Conservation (phyloP, 75 land plant species). For the Selaginella moellendorffii region DNA sequence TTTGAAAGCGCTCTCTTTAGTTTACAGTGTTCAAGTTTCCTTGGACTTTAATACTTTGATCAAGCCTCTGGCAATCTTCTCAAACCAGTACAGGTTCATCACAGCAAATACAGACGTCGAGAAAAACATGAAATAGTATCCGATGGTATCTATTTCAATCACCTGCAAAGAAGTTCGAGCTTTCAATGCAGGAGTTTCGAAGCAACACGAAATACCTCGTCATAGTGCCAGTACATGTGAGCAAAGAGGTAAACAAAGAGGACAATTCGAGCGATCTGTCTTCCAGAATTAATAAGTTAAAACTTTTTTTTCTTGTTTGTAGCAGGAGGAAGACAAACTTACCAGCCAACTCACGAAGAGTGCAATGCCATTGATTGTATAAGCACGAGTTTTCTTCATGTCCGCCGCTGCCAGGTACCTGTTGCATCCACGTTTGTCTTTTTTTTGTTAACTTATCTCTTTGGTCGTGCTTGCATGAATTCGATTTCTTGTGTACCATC, state of each 20-base stretch:
- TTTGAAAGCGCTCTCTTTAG: background rate
- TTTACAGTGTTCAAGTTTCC: background rate
- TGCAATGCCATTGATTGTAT: conserved; percentile 46
- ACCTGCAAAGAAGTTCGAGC: no score
- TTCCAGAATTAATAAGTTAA: background rate
- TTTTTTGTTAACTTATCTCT: background rate
- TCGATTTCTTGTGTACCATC: conserved; percentile 46
- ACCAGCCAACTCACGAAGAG: conserved; percentile 75
- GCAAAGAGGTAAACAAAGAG: conserved; percentile 40
- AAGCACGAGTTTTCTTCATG: conserved; percentile 37
- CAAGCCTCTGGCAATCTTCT: conserved; percentile 26
- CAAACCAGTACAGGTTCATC: conserved; percentile 79
- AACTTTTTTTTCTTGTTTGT: conserved; percentile 23
- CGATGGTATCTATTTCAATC: conserved; percentile 33
- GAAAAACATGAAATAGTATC: conserved; percentile 31
- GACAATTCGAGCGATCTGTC: conserved; percentile 50
- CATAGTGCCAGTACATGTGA: conserved; percentile 51
- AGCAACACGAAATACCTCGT: conserved; percentile 65
- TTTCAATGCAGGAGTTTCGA: no score
- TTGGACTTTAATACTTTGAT: background rate
- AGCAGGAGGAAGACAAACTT: no score
- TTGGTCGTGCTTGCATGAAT: no score
- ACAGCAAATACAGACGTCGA: conserved; percentile 37
- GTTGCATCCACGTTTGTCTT: no score
- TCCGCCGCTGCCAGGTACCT: conserved; percentile 60